phyloP scores from a whole-genome alignment of 2,329 filamentous ascomycete genomes.

The Thielaviopsis populi region DNA sequence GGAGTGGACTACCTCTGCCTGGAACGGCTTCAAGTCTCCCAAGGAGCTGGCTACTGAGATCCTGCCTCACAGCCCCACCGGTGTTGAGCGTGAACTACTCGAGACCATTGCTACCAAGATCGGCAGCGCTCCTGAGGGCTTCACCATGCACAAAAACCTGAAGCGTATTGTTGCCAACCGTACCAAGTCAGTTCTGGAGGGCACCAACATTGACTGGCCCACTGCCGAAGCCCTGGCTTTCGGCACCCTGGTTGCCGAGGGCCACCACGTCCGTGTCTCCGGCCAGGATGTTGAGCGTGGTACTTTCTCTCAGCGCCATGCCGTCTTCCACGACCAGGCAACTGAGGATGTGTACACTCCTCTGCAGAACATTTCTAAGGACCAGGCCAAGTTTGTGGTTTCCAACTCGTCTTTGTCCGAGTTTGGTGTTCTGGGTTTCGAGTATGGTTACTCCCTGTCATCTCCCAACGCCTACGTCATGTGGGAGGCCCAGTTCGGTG shows the following conservation, averaged over 20 bases:
- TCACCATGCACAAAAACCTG: conserved; percentile 83
- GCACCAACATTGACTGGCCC: conserved; percentile 92
- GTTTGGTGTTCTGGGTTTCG: conserved; percentile 71
- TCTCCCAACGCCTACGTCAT: conserved; percentile 95
- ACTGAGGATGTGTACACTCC: conserved; percentile 87
- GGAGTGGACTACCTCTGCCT: conserved; percentile 96
- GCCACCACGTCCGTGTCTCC: conserved; percentile 92
- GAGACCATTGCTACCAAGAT: conserved; percentile 73
- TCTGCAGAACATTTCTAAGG: conserved; percentile 71
- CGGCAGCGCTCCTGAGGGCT: conserved; percentile 64
- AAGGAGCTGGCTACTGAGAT: conserved; percentile 94
- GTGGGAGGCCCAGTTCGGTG: conserved; percentile 99
- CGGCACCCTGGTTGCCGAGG: conserved; percentile 77
- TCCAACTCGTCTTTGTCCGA: conserved; percentile 79
- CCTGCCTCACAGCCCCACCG: conserved; percentile 78
- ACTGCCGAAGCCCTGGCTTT: conserved; percentile 94
- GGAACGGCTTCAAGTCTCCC: conserved; percentile 98
- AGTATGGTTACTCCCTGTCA: conserved; percentile 95
- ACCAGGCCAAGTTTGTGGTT: conserved; percentile 92
- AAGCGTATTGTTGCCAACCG: conserved; percentile 87
- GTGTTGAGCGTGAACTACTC: conserved; percentile 55
- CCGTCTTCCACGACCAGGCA: conserved; percentile 95
- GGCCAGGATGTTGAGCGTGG: conserved; percentile 98
- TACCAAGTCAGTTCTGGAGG: conserved; percentile 82
- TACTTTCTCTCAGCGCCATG: conserved; percentile 96